Evolutionary conservation across 371 early-diverging fungal species (phyloP).

Genomic region (Mucor piriformis): DNA sequence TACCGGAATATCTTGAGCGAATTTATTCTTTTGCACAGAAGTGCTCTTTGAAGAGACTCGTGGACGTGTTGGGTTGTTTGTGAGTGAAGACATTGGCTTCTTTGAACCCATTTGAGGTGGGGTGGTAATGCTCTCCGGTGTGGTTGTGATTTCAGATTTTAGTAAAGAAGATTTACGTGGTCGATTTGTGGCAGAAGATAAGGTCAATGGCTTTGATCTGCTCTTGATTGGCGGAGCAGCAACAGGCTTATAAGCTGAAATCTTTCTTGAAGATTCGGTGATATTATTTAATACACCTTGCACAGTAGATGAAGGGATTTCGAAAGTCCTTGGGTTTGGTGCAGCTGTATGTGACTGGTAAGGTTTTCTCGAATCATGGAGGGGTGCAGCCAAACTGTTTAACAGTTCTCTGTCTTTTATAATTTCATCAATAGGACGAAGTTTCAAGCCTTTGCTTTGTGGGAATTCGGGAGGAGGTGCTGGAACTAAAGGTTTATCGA

Average conservation of each 20-base stretch:
- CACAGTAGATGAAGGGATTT: conserved; percentile 1
- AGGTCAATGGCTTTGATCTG: not conserved
- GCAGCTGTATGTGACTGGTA: not conserved
- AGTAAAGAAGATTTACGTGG: conserved; percentile 7
- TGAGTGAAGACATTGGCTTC: not conserved
- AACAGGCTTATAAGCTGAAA: not conserved
- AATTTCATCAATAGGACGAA: conserved; percentile 19
- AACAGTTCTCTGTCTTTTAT: conserved; percentile 9
- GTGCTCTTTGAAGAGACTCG: conserved; percentile 14
- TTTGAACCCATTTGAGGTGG: not conserved
- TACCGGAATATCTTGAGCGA: conserved; percentile 14
- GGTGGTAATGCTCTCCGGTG: not conserved
- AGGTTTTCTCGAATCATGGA: not conserved
- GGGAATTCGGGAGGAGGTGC: conserved; percentile 13
- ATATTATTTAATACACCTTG: conserved; percentile 16
- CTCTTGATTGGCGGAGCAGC: not conserved
- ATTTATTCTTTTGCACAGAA: conserved; percentile 1
- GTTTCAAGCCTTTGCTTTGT: conserved; percentile 23
- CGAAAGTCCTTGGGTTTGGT: not conserved
- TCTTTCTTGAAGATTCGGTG: conserved; percentile 10
- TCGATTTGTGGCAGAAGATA: not conserved
- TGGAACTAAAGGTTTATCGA: not conserved
- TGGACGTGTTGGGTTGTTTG: conserved; percentile 4
- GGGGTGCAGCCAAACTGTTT: conserved; percentile 2
- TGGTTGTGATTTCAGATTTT: conserved; percentile 2